phyloP scores from a whole-genome alignment of 345 rosid genomes.

The Camelina laxa region DNA sequence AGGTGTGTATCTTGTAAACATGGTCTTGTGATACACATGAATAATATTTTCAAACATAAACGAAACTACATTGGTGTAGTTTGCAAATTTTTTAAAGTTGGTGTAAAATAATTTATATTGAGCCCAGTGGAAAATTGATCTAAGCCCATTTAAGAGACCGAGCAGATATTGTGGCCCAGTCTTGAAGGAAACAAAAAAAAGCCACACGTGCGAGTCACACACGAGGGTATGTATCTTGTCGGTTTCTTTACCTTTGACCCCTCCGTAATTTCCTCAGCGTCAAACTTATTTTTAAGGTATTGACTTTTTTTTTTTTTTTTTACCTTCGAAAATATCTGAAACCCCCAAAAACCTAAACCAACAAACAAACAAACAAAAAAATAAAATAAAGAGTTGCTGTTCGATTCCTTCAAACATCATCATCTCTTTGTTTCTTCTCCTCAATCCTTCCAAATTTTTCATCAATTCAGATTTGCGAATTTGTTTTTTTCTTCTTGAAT shows the following conservation, averaged over 20 bases:
- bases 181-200: not conserved
- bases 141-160: not conserved
- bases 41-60: too few relatives aligned
- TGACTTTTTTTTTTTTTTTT: not conserved
- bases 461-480: conserved; percentile 9
- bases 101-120: not conserved
- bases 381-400: not conserved
- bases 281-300: conserved; percentile 3
- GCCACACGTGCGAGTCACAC: conserved; percentile 32
- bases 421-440: conserved; percentile 3
- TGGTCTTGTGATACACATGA: too few relatives aligned
- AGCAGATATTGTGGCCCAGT: conserved; percentile 15
- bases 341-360: conserved; percentile 29
- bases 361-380: not conserved
- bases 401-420: conserved; percentile 8
- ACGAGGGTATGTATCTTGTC: conserved; percentile 11
- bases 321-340: conserved; percentile 36
- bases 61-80: too few relatives aligned
- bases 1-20: too few relatives aligned
- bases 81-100: not conserved
- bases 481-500: conserved; percentile 5
- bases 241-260: conserved; percentile 36
- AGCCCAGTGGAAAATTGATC: not conserved
- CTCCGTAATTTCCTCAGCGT: conserved; percentile 40
- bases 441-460: not conserved